phyloP scores from a whole-genome alignment of 139 green algal genomes.

The Coelastrella sp. region DNA sequence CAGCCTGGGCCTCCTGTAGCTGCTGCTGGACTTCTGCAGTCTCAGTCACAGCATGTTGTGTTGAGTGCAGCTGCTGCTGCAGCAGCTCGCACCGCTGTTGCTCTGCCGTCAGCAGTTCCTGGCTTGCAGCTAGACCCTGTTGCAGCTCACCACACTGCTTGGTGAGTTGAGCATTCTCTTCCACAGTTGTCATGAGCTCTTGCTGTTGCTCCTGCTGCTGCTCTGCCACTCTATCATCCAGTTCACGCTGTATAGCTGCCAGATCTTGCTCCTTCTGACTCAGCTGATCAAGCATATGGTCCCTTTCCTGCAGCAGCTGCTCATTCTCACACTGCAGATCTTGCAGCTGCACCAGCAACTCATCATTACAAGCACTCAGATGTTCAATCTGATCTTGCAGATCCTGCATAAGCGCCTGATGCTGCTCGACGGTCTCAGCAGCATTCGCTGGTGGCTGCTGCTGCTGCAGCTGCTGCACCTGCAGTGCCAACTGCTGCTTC shows the following conservation, averaged over 20 bases:
- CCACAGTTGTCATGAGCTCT: background rate
- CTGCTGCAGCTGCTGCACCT: slow-evolving; percentile 20
- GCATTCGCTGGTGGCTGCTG: background rate
- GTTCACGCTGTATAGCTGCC: too few relatives aligned
- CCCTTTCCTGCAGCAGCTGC: slow-evolving; percentile 8
- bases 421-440: background rate
- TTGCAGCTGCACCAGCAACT: slow-evolving; percentile 33
- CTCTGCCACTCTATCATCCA: too few relatives aligned
- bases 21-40: background rate
- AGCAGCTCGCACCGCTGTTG: background rate
- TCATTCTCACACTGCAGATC: slow-evolving; percentile 14
- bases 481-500: slow-evolving; percentile 34
- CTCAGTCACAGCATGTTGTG: too few relatives aligned
- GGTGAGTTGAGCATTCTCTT: background rate
- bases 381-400: slow-evolving; percentile 36
- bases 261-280: too few relatives aligned
- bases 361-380: slow-evolving; percentile 13
- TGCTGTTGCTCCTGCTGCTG: slow-evolving; percentile 1
- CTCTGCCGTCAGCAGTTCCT: background rate
- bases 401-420: slow-evolving; percentile 30
- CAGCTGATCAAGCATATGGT: too few relatives aligned
- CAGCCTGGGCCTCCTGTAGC: background rate
- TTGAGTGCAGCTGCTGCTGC: background rate
- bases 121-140: background rate
- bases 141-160: background rate